phyloP scores from a whole-genome alignment of 768 basidiomycete genomes.

The Tricholoma flavovirens region DNA sequence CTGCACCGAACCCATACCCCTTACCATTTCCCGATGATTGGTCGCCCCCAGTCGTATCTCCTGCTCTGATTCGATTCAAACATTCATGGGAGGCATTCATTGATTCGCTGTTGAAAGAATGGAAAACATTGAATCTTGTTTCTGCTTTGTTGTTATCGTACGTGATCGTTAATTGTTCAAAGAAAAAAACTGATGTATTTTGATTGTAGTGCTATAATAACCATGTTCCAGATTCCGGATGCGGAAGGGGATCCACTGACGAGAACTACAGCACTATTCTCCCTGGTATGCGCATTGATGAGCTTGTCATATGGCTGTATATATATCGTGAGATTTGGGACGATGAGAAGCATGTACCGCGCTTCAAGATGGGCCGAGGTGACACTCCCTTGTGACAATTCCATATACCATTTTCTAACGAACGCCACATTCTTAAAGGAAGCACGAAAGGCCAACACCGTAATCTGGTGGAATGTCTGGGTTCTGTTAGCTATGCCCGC shows the following conservation, averaged over 20 bases:
- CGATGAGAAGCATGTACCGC: slow-evolving; percentile 56
- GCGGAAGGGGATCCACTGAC: slow-evolving; percentile 47
- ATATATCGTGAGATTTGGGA: slow-evolving; percentile 54
- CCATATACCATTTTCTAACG: not conserved
- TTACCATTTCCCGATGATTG: slow-evolving; percentile 52
- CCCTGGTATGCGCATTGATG: slow-evolving; percentile 51
- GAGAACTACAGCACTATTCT: slow-evolving; percentile 47
- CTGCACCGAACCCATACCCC: slow-evolving; percentile 15
- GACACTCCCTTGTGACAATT: not conserved
- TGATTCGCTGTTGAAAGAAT: slow-evolving; percentile 16
- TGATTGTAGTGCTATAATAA: slow-evolving; percentile 15
- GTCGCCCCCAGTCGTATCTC: slow-evolving; percentile 50
- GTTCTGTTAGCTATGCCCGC: slow-evolving; percentile 56
- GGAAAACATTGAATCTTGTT: slow-evolving; percentile 16
- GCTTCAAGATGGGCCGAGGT: slow-evolving; percentile 60
- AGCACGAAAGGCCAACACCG: slow-evolving; percentile 30
- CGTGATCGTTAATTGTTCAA: not conserved
- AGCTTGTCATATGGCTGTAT: slow-evolving; percentile 55
- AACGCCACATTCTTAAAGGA: slow-evolving; percentile 32
- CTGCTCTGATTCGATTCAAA: slow-evolving; percentile 60
- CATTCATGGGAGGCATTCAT: slow-evolving; percentile 23
- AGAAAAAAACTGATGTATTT: not conserved
- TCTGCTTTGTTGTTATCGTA: slow-evolving; percentile 17
- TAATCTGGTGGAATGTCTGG: slow-evolving; percentile 56
- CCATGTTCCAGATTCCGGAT: slow-evolving; percentile 16